These are phyloP conservation scores for Ilyonectria sp. DNA, from an alignment of 2,329 filamentous ascomycete genomes.

Conservation along the genomic window DNA sequence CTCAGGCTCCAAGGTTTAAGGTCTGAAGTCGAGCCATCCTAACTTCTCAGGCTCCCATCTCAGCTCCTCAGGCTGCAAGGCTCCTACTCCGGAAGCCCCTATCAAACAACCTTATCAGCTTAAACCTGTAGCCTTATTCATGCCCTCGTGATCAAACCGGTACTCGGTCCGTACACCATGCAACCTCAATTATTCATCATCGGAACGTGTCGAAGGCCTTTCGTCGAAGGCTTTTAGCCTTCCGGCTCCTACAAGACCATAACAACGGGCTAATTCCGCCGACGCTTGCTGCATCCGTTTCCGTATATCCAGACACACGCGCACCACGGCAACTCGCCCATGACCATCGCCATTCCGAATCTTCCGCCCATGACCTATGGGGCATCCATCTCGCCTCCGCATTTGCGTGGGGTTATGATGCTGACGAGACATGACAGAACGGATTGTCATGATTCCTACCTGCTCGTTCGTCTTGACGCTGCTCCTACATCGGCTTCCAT, in stretches of 20 bases:
- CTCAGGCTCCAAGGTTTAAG: background rate
- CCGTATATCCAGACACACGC: background rate
- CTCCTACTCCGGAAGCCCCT: too few species aligned
- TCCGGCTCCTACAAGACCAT: background rate
- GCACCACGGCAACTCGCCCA: background rate
- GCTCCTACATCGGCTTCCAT: too few species aligned
- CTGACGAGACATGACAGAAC: background rate
- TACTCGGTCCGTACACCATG: too few species aligned
- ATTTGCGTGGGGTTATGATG: background rate
- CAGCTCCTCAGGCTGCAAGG: too few species aligned
- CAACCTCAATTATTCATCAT: background rate
- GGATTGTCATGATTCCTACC: background rate
- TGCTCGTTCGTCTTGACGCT: background rate
- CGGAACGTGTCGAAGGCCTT: background rate
- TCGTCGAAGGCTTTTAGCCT: background rate
- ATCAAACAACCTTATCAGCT: too few species aligned
- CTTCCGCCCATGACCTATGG: background rate
- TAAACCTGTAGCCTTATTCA: too few species aligned
- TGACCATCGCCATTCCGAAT: background rate
- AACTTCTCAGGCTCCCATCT: too few species aligned
- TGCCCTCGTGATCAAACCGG: too few species aligned
- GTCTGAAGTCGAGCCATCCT: background rate
- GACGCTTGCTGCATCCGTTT: slow-evolving; percentile 18
- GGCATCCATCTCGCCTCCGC: background rate
- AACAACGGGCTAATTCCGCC: slow-evolving; percentile 16